Percentiles rank a stretch among this genome's conserved stretches.
Evolutionary conservation across 768 basidiomycete genomes (phyloP).

Genomic region (Tulasnella sp.): DNA sequence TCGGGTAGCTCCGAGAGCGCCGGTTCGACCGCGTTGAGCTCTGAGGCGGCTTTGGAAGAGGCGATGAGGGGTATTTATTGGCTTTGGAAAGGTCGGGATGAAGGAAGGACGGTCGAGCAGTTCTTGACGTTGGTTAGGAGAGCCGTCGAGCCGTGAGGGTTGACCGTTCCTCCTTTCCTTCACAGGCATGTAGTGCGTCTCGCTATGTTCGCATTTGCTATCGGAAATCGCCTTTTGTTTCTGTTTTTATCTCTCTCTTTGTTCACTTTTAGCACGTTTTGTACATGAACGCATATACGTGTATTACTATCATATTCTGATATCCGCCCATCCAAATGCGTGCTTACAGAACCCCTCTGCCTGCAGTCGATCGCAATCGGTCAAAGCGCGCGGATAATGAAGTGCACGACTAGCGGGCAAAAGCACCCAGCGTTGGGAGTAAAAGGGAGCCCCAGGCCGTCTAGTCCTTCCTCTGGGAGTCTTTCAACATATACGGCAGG

Average conservation of each 20-base stretch:
- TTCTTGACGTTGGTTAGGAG: neutral
- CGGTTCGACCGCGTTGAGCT: neutral
- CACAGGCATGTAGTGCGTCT: neutral
- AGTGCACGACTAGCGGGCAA: too few species aligned
- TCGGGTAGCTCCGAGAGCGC: neutral
- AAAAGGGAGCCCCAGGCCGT: too few species aligned
- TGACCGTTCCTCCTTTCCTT: neutral
- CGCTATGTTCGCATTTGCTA: neutral
- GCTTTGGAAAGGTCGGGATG: conserved; percentile 1
- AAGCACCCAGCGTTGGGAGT: too few species aligned
- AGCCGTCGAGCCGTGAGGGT: neutral
- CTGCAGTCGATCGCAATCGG: too few species aligned
- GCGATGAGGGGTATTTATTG: neutral
- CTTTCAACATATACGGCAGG: too few species aligned
- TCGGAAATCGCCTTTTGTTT: neutral
- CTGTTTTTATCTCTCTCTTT: too few species aligned
- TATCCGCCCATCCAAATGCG: neutral
- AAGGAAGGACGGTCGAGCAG: neutral
- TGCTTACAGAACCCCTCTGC: neutral
- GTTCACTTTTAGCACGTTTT: too few species aligned
- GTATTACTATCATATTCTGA: neutral
- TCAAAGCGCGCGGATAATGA: too few species aligned
- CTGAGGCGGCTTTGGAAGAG: neutral
- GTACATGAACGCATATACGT: neutral
- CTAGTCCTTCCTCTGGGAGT: too few species aligned